Conservation (phyloP, 148 eudicot species). For the Nyssa sinensis region DNA sequence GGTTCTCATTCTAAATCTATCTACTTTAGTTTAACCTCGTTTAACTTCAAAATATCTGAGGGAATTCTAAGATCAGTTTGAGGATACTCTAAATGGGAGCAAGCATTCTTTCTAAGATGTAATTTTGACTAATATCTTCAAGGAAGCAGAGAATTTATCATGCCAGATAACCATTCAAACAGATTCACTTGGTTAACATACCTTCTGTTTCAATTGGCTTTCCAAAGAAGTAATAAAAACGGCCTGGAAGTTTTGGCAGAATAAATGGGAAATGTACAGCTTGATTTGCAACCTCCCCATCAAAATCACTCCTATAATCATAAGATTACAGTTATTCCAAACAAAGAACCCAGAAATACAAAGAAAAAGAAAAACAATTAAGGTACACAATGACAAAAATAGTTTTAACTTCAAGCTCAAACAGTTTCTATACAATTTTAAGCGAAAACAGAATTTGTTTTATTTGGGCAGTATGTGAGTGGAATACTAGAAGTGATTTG, state of each 20-base stretch:
- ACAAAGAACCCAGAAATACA: background rate
- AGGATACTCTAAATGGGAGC: background rate
- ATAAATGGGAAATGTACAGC: conserved; percentile 49
- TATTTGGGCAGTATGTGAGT: background rate
- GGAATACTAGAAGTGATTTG: too few relatives aligned
- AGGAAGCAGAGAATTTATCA: background rate
- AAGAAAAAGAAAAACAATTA: background rate
- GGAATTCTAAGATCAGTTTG: background rate
- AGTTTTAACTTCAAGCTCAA: background rate
- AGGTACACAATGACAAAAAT: background rate
- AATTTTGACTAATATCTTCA: background rate
- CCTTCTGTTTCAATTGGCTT: conserved; percentile 87
- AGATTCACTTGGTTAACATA: conserved; percentile 7
- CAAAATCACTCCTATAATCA: conserved; percentile 30
- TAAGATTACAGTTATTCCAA: too few relatives aligned
- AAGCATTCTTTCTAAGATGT: background rate
- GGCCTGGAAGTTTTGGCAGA: conserved; percentile 73
- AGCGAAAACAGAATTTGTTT: background rate
- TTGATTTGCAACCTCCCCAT: conserved; percentile 68
- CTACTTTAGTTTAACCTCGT: background rate
- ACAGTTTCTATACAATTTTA: background rate
- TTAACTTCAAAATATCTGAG: background rate
- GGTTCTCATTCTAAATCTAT: background rate
- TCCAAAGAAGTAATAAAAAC: conserved; percentile 70
- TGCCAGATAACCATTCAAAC: background rate